Conservation (phyloP, 1,284 basidiomycete genomes). For the Pseudozyma flocculosa region DNA sequence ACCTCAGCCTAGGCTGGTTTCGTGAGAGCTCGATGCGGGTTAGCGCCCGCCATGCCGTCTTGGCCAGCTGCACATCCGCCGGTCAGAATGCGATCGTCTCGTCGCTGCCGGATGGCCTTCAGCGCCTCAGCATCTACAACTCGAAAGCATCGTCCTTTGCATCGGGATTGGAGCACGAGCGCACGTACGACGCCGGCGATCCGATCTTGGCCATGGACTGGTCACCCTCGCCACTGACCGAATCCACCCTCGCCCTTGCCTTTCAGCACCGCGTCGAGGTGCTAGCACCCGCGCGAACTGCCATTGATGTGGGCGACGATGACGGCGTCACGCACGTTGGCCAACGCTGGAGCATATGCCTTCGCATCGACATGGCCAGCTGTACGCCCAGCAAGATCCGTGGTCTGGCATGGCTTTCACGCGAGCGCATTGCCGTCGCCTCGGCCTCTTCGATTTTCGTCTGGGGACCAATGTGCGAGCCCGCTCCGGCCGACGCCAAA, state of each 20-base stretch:
- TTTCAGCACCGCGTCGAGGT: constrained; percentile 23
- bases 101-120: background rate
- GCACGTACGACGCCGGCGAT: constrained; percentile 7
- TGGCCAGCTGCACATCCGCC: background rate
- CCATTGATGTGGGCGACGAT: background rate
- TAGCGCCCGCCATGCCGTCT: background rate
- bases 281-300: constrained; percentile 11
- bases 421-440: constrained; percentile 20
- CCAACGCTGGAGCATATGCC: constrained; percentile 12
- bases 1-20: background rate
- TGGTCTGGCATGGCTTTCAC: constrained; percentile 18
- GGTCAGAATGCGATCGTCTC: background rate
- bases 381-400: constrained; percentile 23
- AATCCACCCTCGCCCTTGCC: constrained; percentile 12
- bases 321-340: no score
- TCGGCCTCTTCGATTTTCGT: constrained; percentile 23
- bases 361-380: constrained; percentile 10
- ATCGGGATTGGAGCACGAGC: constrained; percentile 64
- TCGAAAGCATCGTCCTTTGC: constrained; percentile 90
- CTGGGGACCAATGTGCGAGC: constrained; percentile 16
- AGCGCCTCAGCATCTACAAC: constrained; percentile 84
- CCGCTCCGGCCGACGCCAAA: background rate
- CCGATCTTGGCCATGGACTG: constrained; percentile 17
- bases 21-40: background rate
- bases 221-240: constrained; percentile 19